Percentiles rank a stretch among this genome's conserved stretches.
Conservation (phyloP, 2,329 filamentous ascomycete species). For the Celoporthe dispersa region DNA sequence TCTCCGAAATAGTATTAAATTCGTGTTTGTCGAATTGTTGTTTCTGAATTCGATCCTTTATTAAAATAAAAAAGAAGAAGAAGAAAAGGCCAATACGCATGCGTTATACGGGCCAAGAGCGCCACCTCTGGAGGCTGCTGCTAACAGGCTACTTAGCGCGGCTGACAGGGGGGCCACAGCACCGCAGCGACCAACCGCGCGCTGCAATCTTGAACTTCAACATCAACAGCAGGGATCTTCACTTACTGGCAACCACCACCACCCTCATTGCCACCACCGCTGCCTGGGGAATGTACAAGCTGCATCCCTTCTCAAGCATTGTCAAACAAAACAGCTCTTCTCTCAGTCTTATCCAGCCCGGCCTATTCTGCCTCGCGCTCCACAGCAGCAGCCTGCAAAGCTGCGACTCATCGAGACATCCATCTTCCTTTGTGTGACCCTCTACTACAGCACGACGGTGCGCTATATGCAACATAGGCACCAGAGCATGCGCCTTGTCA, state of each 20-base stretch:
- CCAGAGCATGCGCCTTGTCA: not conserved
- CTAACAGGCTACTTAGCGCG: constrained; percentile 7
- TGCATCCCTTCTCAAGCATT: not conserved
- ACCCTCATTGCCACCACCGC: not conserved
- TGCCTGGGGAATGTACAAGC: not conserved
- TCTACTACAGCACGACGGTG: not conserved
- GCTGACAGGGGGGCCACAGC: not conserved
- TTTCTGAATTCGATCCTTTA: no score
- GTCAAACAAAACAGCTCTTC: not conserved
- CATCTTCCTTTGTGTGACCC: not conserved
- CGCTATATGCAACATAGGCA: not conserved
- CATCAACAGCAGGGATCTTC: constrained; percentile 15
- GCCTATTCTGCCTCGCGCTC: not conserved
- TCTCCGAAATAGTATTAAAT: not conserved
- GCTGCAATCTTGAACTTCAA: constrained; percentile 12
- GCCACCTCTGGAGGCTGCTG: not conserved
- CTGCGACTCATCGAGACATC: not conserved
- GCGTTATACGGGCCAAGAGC: not conserved
- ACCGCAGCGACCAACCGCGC: not conserved
- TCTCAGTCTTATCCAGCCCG: not conserved
- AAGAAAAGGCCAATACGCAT: not conserved
- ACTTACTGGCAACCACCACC: not conserved
- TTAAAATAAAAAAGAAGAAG: not conserved
- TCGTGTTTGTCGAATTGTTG: not conserved
- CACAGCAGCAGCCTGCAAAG: not conserved